These are phyloP conservation scores for Daldinia concentrica DNA, from an alignment of 495 filamentous ascomycete species.

Conservation along the genomic window DNA sequence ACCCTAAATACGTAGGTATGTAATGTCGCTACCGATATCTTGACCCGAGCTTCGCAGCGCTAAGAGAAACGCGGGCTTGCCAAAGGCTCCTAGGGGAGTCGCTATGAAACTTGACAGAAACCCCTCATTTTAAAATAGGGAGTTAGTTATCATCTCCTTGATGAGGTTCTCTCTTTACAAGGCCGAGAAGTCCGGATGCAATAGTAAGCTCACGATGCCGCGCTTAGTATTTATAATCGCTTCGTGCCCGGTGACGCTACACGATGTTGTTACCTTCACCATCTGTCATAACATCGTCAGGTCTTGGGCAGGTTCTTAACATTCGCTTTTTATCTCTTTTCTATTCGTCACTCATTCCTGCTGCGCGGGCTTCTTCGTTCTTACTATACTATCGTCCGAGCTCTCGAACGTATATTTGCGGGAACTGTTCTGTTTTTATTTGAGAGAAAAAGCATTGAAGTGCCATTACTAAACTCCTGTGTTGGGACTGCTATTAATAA, in stretches of 20 bases:
- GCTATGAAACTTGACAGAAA: slow-evolving; percentile 42
- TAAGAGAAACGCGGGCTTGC: slow-evolving; percentile 24
- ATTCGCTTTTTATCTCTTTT: slow-evolving; percentile 13
- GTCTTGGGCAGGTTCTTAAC: slow-evolving; percentile 20
- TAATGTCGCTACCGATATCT: slow-evolving; percentile 11
- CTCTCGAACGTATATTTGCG: slow-evolving; percentile 4
- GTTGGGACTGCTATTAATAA: neutral
- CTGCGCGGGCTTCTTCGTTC: slow-evolving; percentile 31
- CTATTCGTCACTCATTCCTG: slow-evolving; percentile 19
- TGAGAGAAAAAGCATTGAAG: neutral
- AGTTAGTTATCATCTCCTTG: slow-evolving; percentile 10
- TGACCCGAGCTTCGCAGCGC: neutral
- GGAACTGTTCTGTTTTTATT: neutral
- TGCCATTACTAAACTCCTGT: too few species aligned
- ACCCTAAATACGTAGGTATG: too few species aligned
- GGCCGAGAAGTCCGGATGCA: slow-evolving; percentile 3
- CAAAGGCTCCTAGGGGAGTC: slow-evolving; percentile 25
- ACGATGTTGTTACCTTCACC: slow-evolving; percentile 11
- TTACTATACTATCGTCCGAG: neutral
- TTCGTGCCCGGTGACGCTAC: neutral
- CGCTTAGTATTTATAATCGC: slow-evolving; percentile 13
- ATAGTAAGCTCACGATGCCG: slow-evolving; percentile 12
- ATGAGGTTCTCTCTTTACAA: slow-evolving; percentile 3
- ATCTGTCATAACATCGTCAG: slow-evolving; percentile 5
- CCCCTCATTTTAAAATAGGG: slow-evolving; percentile 37